Base-by-base conservation (phyloP, 495 filamentous ascomycete genomes). In the Hypoxylon subgilvum region DNA sequence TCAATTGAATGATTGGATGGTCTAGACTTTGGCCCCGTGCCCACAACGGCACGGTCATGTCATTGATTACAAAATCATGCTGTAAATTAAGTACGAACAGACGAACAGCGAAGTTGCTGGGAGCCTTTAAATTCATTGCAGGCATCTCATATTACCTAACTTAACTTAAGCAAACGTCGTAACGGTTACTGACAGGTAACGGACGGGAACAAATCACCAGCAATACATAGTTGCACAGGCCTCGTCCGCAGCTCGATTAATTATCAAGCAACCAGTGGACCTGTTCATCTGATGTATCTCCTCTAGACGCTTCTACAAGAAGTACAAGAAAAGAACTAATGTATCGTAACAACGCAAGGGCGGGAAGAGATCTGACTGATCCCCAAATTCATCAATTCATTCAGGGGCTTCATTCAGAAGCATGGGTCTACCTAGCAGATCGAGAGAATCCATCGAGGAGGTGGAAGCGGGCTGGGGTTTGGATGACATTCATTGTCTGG, bases 251-350 rank as follows among this genome's bases (percentile, higher is more conserved):
- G 23, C 23, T 8, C 34, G 4, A 38, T 7, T 1, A 16, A 14
- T 8, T 13, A 38, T 8, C 34, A 13, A 14, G 34, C 16, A 18
- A 38, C 34, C 3, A 38, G 34, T 14, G 16, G 38, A 44, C 44
- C n/a, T 27, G 30, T 63, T 63, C 59, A 14, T 63, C 59, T 41
- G 59, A 63, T 52, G 52, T 57, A 1, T 41, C 6, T 25, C 13
- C 23, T 59, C 48, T 52, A 47, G 47, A 34, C 40, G 55, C 39
- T 59, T 51, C 45, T 7, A 50, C 18, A 27, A 12, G 22, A 54
- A 40, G 41, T n/a, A n/a, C n/a, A n/a, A n/a, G n/a, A n/a, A n/a
- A n/a, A n/a, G n/a, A n/a, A n/a, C n/a, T n/a, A n/a, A n/a, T n/a
- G n/a, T n/a, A n/a, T n/a, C n/a, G n/a, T n/a, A n/a, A n/a, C n/a